Conservation (phyloP, 371 early-diverging fungal genomes). For the Mucor irregularis region DNA sequence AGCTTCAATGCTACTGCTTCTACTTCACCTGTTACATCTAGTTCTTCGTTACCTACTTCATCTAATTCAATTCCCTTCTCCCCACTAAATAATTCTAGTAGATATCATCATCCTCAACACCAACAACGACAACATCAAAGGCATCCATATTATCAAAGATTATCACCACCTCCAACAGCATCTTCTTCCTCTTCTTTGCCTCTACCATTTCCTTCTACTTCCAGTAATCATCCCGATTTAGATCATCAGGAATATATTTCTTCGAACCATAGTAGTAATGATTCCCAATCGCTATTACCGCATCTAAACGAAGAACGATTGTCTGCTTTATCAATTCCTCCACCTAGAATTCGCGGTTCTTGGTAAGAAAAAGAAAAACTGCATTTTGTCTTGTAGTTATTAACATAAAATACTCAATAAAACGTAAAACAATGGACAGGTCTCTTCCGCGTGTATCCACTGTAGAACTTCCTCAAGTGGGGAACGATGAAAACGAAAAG, state of each 20-base stretch:
- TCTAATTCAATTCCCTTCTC: conserved; percentile 11
- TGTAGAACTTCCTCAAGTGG: conserved; percentile 5
- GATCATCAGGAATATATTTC: too few species aligned
- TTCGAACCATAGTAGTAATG: too few species aligned
- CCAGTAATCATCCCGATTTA: neutral
- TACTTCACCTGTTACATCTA: conserved; percentile 10
- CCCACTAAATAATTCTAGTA: too few species aligned
- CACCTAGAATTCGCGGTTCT: conserved; percentile 1
- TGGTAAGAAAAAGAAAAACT: conserved; percentile 24
- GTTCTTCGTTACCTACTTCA: neutral
- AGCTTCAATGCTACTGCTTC: conserved; percentile 3
- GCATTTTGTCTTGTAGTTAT: too few species aligned
- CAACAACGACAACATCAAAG: neutral
- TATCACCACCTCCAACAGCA: neutral
- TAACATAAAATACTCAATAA: too few species aligned
- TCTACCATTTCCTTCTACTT: neutral
- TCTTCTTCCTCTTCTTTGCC: neutral
- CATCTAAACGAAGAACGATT: conserved; percentile 15
- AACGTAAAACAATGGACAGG: too few species aligned
- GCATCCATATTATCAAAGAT: too few species aligned
- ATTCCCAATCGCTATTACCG: conserved; percentile 2
- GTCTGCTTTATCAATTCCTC: conserved; percentile 1
- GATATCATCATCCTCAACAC: neutral
- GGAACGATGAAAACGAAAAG: neutral
- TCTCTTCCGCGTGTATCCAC: conserved; percentile 13